phyloP scores from a whole-genome alignment of 345 rosid species.

The Arabidopsis thaliana region DNA sequence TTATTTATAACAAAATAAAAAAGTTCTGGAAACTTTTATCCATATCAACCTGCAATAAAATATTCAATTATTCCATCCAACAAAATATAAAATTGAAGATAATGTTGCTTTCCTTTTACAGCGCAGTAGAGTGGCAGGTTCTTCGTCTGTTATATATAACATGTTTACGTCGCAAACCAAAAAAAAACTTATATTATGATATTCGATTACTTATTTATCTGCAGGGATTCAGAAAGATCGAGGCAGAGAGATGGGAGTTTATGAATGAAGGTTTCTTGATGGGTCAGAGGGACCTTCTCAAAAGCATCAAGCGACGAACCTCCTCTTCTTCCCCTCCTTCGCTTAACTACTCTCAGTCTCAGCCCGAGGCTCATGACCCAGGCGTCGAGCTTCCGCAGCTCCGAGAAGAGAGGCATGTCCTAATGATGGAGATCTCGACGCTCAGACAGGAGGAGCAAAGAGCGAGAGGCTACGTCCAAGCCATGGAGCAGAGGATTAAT shows the following conservation, averaged over 20 bases:
- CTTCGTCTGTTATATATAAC: neutral
- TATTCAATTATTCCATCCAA: no score
- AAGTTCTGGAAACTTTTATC: constrained; percentile 7
- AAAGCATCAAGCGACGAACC: constrained; percentile 72
- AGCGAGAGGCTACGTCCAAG: constrained; percentile 60
- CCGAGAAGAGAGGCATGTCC: constrained; percentile 63
- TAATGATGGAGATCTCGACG: constrained; percentile 67
- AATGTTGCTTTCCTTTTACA: neutral
- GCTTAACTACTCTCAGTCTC: constrained; percentile 45
- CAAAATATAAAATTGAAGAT: neutral
- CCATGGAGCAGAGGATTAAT: constrained; percentile 70
- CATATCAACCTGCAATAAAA: constrained; percentile 14
- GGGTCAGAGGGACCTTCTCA: constrained; percentile 74
- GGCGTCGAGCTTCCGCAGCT: constrained; percentile 51
- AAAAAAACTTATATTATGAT: neutral
- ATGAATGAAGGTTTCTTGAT: constrained; percentile 81
- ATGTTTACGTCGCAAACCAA: neutral
- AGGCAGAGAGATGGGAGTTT: constrained; percentile 85
- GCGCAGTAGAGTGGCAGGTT: constrained; percentile 10
- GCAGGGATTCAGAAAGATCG: constrained; percentile 86
- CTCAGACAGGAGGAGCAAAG: constrained; percentile 75
- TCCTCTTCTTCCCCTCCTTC: constrained; percentile 47
- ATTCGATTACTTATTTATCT: neutral
- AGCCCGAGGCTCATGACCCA: constrained; percentile 44
- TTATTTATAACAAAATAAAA: no score